phyloP scores from a whole-genome alignment of 2,329 filamentous ascomycete genomes.

The Daldinia sp. region DNA sequence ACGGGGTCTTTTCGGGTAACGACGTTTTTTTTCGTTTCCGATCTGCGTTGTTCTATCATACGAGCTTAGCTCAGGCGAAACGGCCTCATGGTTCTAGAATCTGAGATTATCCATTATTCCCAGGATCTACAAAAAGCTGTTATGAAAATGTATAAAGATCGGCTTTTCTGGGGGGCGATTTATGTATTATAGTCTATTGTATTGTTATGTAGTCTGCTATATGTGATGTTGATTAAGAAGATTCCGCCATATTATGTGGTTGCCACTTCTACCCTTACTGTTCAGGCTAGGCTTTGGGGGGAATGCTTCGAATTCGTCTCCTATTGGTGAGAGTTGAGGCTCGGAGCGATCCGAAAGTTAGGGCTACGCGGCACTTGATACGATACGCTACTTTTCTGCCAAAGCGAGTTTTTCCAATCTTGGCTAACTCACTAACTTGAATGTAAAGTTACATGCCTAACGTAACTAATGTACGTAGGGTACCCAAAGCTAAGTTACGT shows the following conservation, averaged over 20 bases:
- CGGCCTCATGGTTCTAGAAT: constrained; percentile 5
- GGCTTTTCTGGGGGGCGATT: constrained; percentile 1
- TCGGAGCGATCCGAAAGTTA: constrained; percentile 10
- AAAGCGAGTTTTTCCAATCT: neutral
- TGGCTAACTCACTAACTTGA: neutral
- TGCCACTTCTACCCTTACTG: constrained; percentile 7
- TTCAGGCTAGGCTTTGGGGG: constrained; percentile 25
- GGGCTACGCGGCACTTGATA: constrained; percentile 14
- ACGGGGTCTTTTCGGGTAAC: neutral
- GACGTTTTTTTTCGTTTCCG: neutral
- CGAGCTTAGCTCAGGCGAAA: neutral
- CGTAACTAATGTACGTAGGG: neutral
- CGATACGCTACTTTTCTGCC: neutral
- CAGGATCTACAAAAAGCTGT: neutral
- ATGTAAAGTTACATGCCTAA: constrained; percentile 2
- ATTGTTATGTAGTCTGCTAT: no score
- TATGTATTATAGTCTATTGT: neutral
- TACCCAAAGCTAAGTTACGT: neutral
- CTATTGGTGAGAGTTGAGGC: constrained; percentile 17
- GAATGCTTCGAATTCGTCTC: constrained; percentile 7
- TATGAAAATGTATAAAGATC: neutral
- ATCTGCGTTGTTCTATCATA: neutral
- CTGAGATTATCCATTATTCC: neutral
- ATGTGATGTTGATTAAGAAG: constrained; percentile 1
- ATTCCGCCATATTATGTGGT: neutral